These are phyloP conservation scores for Penicillium sp. DNA, from an alignment of 2,329 filamentous ascomycete genomes.

Conservation along the genomic window DNA sequence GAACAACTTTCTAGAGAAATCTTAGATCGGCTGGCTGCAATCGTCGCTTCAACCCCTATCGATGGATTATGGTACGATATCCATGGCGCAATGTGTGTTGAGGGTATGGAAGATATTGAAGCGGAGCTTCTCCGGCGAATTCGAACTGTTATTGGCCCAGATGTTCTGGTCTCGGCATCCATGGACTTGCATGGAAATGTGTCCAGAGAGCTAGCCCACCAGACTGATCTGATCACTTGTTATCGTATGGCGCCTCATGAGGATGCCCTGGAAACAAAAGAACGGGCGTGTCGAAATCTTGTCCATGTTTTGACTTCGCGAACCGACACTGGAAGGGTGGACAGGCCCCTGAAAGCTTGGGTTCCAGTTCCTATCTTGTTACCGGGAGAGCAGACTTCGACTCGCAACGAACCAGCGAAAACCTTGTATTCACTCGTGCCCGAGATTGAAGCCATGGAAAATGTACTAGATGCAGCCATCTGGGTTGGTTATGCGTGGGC, in stretches of 20 bases:
- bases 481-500: conserved; percentile 60
- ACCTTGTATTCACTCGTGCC: conserved; percentile 52
- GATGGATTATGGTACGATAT: conserved; percentile 58
- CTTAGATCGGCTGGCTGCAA: conserved; percentile 37
- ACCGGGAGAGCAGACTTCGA: conserved; percentile 57
- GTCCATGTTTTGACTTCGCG: conserved; percentile 38
- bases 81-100: conserved; percentile 57
- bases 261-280: conserved; percentile 51
- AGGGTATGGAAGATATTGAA: conserved; percentile 50
- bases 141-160: conserved; percentile 45
- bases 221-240: conserved; percentile 54
- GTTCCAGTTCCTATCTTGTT: conserved; percentile 52
- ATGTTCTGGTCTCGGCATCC: conserved; percentile 52
- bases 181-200: conserved; percentile 60
- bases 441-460: conserved; percentile 40
- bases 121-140: conserved; percentile 49
- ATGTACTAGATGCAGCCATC: conserved; percentile 52
- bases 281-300: conserved; percentile 52
- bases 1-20: conserved; percentile 47
- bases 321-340: not conserved
- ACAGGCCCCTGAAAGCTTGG: conserved; percentile 54
- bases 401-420: conserved; percentile 52
- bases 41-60: conserved; percentile 35
- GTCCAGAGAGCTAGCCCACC: conserved; percentile 49
- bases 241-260: conserved; percentile 55